Percentiles rank a stretch among this genome's conserved stretches.
Evolutionary conservation across 768 basidiomycete genomes (phyloP).

Genomic region (Mycena maculata): DNA sequence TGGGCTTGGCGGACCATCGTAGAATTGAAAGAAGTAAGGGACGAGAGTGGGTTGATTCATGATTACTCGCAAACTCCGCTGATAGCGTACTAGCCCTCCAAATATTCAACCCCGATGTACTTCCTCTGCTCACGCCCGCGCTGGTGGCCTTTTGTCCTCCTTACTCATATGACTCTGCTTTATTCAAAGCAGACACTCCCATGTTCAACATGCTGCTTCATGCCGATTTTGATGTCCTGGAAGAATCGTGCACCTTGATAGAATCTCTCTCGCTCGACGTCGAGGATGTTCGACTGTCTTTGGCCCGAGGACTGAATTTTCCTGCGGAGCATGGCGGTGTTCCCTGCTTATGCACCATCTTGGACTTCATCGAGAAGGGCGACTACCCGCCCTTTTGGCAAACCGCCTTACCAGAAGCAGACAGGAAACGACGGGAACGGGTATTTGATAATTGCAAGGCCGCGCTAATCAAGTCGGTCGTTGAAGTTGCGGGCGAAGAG

Average conservation of each 20-base stretch:
- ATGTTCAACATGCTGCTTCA: slow-evolving; percentile 62
- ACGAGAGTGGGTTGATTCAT: slow-evolving; percentile 64
- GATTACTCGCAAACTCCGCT: background rate
- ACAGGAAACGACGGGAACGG: slow-evolving; percentile 72
- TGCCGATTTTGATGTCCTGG: slow-evolving; percentile 77
- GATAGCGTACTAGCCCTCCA: slow-evolving; percentile 55
- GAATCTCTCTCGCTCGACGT: slow-evolving; percentile 85
- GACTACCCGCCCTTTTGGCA: slow-evolving; percentile 77
- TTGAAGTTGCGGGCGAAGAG: slow-evolving; percentile 87
- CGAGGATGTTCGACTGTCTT: slow-evolving; percentile 77
- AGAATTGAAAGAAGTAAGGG: slow-evolving; percentile 77
- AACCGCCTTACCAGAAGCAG: slow-evolving; percentile 57
- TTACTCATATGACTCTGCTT: slow-evolving; percentile 49
- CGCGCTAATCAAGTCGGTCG: slow-evolving; percentile 85
- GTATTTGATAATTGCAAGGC: slow-evolving; percentile 86
- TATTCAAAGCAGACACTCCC: slow-evolving; percentile 53
- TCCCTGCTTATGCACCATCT: slow-evolving; percentile 69
- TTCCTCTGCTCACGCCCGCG: slow-evolving; percentile 71
- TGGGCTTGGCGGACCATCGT: slow-evolving; percentile 86
- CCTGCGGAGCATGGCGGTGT: slow-evolving; percentile 66
- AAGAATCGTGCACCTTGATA: slow-evolving; percentile 79
- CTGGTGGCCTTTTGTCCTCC: slow-evolving; percentile 73
- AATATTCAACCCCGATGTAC: slow-evolving; percentile 69
- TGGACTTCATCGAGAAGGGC: slow-evolving; percentile 81
- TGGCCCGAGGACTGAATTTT: slow-evolving; percentile 74